phyloP scores from a whole-genome alignment of 1,139 yeast genomes.

The Diutina rugosa region DNA sequence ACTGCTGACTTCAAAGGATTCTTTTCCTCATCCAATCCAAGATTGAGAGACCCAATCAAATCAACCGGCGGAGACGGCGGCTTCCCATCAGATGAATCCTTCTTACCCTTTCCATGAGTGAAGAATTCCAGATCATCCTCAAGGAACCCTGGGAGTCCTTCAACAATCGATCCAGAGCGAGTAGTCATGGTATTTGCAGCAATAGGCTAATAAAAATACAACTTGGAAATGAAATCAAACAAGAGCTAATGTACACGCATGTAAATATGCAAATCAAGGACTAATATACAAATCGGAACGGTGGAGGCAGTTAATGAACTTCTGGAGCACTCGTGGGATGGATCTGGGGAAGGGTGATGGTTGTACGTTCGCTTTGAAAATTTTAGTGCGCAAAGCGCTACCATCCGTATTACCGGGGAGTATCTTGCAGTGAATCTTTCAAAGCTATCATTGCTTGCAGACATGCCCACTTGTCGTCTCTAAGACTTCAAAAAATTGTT shows the following conservation, averaged over 20 bases:
- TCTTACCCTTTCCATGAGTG: neutral
- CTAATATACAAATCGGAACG: neutral
- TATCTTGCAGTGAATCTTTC: neutral
- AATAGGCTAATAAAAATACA: neutral
- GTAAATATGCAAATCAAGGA: neutral
- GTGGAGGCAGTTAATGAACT: neutral
- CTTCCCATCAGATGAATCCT: neutral
- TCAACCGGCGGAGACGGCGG: neutral
- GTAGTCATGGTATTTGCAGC: neutral
- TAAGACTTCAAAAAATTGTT: no score
- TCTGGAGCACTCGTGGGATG: neutral
- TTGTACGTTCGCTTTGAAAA: neutral
- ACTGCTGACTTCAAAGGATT: neutral
- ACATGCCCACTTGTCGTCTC: no score
- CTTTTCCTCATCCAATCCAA: neutral
- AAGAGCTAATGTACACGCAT: neutral
- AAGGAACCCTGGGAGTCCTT: constrained; percentile 1
- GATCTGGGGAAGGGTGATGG: neutral
- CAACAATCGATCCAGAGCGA: constrained; percentile 1
- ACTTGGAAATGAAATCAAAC: neutral
- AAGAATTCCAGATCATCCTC: constrained; percentile 1
- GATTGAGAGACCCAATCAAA: neutral
- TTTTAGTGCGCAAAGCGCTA: neutral
- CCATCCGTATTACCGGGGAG: neutral
- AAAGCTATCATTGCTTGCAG: no score